Base-by-base conservation (phyloP, 768 basidiomycete species). In the Fomitopsis serialis region DNA sequence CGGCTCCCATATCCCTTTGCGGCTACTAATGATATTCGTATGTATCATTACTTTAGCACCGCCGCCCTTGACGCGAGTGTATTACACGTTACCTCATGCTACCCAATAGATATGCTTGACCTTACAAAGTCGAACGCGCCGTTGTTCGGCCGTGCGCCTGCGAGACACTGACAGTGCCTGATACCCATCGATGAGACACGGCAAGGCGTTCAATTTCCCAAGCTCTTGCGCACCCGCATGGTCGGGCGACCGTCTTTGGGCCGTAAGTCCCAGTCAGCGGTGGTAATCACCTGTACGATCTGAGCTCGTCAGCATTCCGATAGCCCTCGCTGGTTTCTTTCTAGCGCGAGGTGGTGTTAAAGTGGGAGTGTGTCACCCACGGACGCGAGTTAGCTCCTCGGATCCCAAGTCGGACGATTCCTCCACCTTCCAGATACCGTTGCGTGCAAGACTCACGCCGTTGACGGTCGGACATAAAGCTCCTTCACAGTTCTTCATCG, bases 1-100 rank as follows among this genome's bases (percentile, higher is more conserved):
- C 21, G 50, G 22, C 27, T 51, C 32, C 15, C 34, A 49, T 35
- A 36, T 11, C 35, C 35, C 11, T 49, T 25, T 21, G 48, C 36
- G 36, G 48, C 48, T 22, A 42, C n/a, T 51, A 42, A 24, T 44
- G 19, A 19, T 50, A 51, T 51, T 51, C 50, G 21, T 51, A 51
- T 51, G 50, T 48, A 48, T 34, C 4, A 29, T 19, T 23, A 45
- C 27, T n/a, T 44, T 44, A 44, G 23, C 42, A 35, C 34, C 15
- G 8, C 15, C 8, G 34, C 34, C 8, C 34, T 9, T 15, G 9
- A 35, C 37, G 15, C 37, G 5, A 4, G 15, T 40, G 37, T 40
- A 40, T 40, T 32, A 32, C 37, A 40, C 37, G 8, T 19, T 40
- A 17, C 7, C 37, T 17, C 19, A 40, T 40, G 37, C 15, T 7